phyloP scores from a whole-genome alignment of 2,329 filamentous ascomycete genomes.

The Arthrobotrys entomopaga region DNA sequence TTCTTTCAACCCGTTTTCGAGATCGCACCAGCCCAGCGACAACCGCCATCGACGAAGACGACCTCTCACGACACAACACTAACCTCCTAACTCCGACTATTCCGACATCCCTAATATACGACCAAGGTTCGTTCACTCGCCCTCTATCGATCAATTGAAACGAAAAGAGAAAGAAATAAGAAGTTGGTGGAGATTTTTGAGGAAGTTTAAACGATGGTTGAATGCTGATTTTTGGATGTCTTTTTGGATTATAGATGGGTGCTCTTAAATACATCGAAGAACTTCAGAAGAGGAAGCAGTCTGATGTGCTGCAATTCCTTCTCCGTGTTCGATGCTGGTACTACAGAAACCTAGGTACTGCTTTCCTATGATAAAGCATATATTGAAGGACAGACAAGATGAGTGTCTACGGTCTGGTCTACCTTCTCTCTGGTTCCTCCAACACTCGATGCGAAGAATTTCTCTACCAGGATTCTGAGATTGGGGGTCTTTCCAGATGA shows the following conservation, averaged over 20 bases:
- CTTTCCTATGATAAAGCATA: conserved; percentile 56
- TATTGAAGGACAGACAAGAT: conserved; percentile 58
- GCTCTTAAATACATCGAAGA: conserved; percentile 99
- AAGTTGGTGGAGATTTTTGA: neutral
- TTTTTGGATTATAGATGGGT: conserved; percentile 78
- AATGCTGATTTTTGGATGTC: conserved; percentile 41
- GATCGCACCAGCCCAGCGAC: conserved; percentile 26
- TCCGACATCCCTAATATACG: conserved; percentile 43
- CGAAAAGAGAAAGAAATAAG: neutral
- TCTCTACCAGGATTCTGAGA: conserved; percentile 60
- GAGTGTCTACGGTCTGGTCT: conserved; percentile 63
- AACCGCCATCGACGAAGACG: conserved; percentile 41
- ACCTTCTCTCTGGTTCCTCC: conserved; percentile 59
- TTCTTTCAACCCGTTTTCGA: conserved; percentile 18
- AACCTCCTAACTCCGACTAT: neutral
- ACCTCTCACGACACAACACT: conserved; percentile 13
- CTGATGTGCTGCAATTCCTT: conserved; percentile 99
- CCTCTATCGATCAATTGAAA: conserved; percentile 23
- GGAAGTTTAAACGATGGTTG: neutral
- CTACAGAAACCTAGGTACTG: conserved; percentile 62
- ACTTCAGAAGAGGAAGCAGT: conserved; percentile 99
- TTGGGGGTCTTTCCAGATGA: conserved; percentile 61
- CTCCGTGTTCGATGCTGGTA: conserved; percentile 99
- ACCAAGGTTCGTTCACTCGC: conserved; percentile 48
- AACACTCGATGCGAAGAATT: conserved; percentile 68